A percentile compares a stretch with the other conserved stretches of the same genome.
Evolutionary conservation across 2,329 filamentous ascomycete species (phyloP).

Genomic region (Cercospora sp.): DNA sequence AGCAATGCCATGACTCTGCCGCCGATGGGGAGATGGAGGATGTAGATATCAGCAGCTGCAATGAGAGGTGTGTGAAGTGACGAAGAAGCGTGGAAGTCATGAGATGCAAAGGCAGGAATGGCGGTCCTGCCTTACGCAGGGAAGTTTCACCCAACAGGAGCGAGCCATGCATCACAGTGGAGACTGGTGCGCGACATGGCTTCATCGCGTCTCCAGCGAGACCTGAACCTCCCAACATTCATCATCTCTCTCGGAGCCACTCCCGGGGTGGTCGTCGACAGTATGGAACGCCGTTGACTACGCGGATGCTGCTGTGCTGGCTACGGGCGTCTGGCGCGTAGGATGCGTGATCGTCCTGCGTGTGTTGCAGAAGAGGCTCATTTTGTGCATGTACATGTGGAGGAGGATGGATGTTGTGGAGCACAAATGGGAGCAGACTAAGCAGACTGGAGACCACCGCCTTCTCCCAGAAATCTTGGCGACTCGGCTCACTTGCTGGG

Average conservation of each 20-base stretch:
- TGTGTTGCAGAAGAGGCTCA: not conserved
- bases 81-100: not conserved
- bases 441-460: not conserved
- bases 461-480: conserved; percentile 2
- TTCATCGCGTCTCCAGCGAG: not conserved
- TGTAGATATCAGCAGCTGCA: not conserved
- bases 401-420: not conserved
- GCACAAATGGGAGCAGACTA: not conserved
- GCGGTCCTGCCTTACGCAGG: not conserved
- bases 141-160: not conserved
- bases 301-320: not conserved
- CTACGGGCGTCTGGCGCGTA: not conserved
- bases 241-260: not conserved
- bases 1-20: not conserved
- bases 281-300: not conserved
- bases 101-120: not conserved
- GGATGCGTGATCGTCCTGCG: not conserved
- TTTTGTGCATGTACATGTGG: not conserved
- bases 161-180: not conserved
- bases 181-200: not conserved
- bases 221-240: not conserved
- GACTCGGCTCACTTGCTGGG: conserved; percentile 7
- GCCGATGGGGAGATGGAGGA: not conserved
- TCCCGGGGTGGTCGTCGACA: not conserved
- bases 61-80: not conserved